Conservation (phyloP, 2,329 filamentous ascomycete genomes). For the Hypoxylon sp. region DNA sequence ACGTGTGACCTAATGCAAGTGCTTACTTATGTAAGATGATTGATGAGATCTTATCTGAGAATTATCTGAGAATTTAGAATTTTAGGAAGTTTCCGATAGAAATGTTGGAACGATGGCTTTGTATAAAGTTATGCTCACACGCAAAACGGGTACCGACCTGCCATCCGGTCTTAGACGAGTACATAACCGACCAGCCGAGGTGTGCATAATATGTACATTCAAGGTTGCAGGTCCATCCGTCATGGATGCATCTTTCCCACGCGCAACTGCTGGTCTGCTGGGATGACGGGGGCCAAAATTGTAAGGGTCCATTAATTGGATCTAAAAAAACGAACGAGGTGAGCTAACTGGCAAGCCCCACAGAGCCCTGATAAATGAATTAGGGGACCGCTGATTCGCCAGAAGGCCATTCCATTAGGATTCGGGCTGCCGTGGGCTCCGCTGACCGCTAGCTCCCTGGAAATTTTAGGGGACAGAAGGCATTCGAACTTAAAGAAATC, state of each 20-base stretch:
- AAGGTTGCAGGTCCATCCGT: slow-evolving; percentile 2
- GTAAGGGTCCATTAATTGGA: slow-evolving; percentile 24
- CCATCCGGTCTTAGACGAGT: slow-evolving; percentile 21
- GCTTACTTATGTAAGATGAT: slow-evolving; percentile 11
- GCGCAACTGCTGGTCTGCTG: slow-evolving; percentile 9
- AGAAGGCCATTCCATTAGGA: slow-evolving; percentile 19
- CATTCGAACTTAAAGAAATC: slow-evolving; percentile 35
- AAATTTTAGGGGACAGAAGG: slow-evolving; percentile 38
- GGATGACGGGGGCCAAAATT: slow-evolving; percentile 12
- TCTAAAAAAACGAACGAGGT: slow-evolving; percentile 22
- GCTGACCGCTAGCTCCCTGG: slow-evolving; percentile 40
- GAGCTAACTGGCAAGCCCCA: slow-evolving; percentile 37
- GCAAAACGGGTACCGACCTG: slow-evolving; percentile 25
- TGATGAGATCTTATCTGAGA: slow-evolving; percentile 18
- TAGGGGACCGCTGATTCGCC: slow-evolving; percentile 38
- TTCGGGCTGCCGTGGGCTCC: slow-evolving; percentile 35
- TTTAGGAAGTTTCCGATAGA: slow-evolving; percentile 12
- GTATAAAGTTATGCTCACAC: slow-evolving; percentile 15
- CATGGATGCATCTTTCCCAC: background rate
- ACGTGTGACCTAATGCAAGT: background rate
- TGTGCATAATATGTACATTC: slow-evolving; percentile 28
- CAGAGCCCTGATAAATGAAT: slow-evolving; percentile 43
- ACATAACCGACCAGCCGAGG: slow-evolving; percentile 44
- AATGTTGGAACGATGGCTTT: slow-evolving; percentile 3
- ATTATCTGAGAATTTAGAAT: slow-evolving; percentile 10